These are phyloP conservation scores for Andrographis paniculata DNA, from an alignment of 305 asterid genomes.

Conservation along the genomic window DNA sequence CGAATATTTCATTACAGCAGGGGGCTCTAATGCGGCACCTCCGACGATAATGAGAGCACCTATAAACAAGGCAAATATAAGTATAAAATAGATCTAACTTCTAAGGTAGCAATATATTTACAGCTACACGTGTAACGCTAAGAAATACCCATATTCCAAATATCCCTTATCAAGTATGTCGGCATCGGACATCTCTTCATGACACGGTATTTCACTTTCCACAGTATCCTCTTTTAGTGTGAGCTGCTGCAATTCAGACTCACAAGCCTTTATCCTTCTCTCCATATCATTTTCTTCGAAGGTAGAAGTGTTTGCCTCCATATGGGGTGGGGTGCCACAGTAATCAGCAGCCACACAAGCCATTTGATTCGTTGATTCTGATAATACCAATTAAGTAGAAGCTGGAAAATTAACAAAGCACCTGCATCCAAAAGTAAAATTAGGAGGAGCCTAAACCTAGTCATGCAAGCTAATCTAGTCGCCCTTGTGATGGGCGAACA, in stretches of 20 bases:
- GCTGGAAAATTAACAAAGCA: slow-evolving; percentile 28
- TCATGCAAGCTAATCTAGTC: slow-evolving; percentile 34
- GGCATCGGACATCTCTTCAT: slow-evolving; percentile 20
- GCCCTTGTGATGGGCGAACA: slow-evolving; percentile 59
- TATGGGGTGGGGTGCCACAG: slow-evolving; percentile 19
- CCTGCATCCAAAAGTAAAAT: slow-evolving; percentile 67
- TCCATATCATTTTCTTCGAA: slow-evolving; percentile 23
- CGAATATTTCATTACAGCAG: slow-evolving; percentile 71
- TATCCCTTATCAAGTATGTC: slow-evolving; percentile 48
- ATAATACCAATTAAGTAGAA: slow-evolving; percentile 32
- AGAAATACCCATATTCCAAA: slow-evolving; percentile 63
- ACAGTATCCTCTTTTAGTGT: slow-evolving; percentile 21
- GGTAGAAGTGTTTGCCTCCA: slow-evolving; percentile 24
- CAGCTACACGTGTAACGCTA: slow-evolving; percentile 14
- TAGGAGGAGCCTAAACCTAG: slow-evolving; percentile 48
- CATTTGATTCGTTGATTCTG: slow-evolving; percentile 30
- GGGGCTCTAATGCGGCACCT: slow-evolving; percentile 84
- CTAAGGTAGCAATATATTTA: too few relatives aligned
- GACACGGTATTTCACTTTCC: slow-evolving; percentile 18
- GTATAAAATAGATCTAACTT: too few relatives aligned
- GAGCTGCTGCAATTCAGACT: slow-evolving; percentile 19
- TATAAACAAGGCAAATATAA: slow-evolving; percentile 23
- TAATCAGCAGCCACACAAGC: slow-evolving; percentile 38
- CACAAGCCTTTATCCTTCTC: slow-evolving; percentile 16
- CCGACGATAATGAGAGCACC: slow-evolving; percentile 79